These are phyloP conservation scores for Phytophthora palmivora DNA, from an alignment of 352 stramenopile species.

Conservation along the genomic window DNA sequence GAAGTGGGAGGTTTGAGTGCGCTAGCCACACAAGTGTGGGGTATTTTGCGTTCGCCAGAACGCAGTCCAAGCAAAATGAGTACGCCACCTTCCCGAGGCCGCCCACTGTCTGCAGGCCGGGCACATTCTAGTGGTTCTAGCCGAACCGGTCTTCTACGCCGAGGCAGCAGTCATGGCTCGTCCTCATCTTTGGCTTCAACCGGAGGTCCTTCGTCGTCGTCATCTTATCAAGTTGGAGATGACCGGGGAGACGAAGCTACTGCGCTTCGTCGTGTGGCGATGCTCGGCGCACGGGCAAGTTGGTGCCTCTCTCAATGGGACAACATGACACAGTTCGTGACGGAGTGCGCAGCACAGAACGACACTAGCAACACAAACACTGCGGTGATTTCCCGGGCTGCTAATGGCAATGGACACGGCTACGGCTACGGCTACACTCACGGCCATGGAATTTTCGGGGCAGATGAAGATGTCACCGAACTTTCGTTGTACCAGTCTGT, in stretches of 20 bases:
- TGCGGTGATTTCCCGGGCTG: constrained; percentile 31
- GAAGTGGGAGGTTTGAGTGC: constrained; percentile 94
- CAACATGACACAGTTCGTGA: constrained; percentile 83
- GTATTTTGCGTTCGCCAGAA: constrained; percentile 37
- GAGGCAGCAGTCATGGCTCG: constrained; percentile 47
- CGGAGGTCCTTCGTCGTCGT: constrained; percentile 15
- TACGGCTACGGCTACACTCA: constrained; percentile 41
- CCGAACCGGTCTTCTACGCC: constrained; percentile 24
- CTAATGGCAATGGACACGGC: constrained; percentile 28
- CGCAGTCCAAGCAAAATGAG: constrained; percentile 16
- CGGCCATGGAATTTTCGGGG: constrained; percentile 40
- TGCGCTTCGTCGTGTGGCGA: constrained; percentile 70
- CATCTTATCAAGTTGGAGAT: constrained; percentile 40
- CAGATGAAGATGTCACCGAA: constrained; percentile 51
- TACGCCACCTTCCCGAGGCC: constrained; percentile 8
- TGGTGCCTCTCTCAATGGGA: constrained; percentile 89
- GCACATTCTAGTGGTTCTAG: constrained; percentile 15
- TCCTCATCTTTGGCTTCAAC: constrained; percentile 34
- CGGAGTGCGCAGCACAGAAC: constrained; percentile 47
- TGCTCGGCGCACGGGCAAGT: constrained; percentile 84
- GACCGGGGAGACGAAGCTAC: constrained; percentile 50
- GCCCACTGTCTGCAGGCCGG: constrained; percentile 25
- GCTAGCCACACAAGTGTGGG: constrained; percentile 84
- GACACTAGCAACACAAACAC: constrained; percentile 27
- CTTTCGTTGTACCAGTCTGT: constrained; percentile 87